Conservation (phyloP, 140 eudicot genomes). For the Cichorium intybus region DNA sequence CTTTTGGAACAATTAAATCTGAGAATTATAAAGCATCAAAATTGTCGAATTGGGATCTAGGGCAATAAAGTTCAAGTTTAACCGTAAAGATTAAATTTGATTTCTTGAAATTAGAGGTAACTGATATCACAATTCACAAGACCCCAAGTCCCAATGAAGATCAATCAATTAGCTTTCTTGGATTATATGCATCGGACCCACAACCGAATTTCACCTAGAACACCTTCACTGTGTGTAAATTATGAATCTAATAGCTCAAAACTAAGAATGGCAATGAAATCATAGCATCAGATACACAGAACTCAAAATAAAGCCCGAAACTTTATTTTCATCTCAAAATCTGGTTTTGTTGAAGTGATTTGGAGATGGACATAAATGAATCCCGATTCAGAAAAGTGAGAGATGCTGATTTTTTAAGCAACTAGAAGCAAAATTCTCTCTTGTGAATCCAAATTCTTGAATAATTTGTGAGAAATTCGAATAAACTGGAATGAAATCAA, state of each 20-base stretch:
- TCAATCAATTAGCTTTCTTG: slow-evolving; percentile 8
- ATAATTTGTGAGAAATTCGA: slow-evolving; percentile 1
- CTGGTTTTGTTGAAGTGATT: slow-evolving; percentile 35
- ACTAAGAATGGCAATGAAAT: slow-evolving; percentile 8
- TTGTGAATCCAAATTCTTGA: slow-evolving; percentile 5
- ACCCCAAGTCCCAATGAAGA: slow-evolving; percentile 11
- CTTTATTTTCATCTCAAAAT: slow-evolving; percentile 10
- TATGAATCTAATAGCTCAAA: slow-evolving; percentile 5
- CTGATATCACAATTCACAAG: not conserved
- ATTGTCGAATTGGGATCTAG: not conserved
- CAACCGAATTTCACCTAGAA: slow-evolving; percentile 20
- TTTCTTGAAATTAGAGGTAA: slow-evolving; percentile 9
- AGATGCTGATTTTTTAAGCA: slow-evolving; percentile 13
- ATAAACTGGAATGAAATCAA: slow-evolving; percentile 1
- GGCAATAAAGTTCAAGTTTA: not conserved
- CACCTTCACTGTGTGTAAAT: slow-evolving; percentile 8
- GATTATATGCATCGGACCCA: slow-evolving; percentile 25
- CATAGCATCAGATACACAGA: not conserved
- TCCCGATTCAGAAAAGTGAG: slow-evolving; percentile 26
- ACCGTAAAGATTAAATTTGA: slow-evolving; percentile 16
- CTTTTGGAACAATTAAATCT: not conserved
- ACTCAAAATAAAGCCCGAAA: not conserved
- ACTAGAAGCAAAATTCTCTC: not conserved
- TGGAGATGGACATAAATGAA: slow-evolving; percentile 23
- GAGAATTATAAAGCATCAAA: not conserved